Percentiles rank a stretch among this genome's conserved stretches.
phyloP scores from a whole-genome alignment of 371 early-diverging fungal species.

The Mucor plumbeus region DNA sequence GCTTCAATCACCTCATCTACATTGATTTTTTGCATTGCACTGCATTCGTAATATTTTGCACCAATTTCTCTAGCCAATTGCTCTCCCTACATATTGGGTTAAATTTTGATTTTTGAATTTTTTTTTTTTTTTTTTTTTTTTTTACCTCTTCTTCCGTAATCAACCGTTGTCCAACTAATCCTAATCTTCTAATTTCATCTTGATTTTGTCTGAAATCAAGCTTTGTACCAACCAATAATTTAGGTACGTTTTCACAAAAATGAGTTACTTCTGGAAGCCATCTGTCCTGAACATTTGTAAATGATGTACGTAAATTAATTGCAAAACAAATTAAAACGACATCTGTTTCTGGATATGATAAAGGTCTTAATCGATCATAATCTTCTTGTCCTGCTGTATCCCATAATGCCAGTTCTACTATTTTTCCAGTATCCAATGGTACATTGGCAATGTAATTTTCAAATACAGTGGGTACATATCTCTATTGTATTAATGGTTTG shows the following conservation, averaged over 20 bases:
- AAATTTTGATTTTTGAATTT: background rate
- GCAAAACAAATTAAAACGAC: constrained; percentile 76
- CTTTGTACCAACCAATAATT: constrained; percentile 90
- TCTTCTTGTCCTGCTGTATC: constrained; percentile 93
- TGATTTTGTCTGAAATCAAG: constrained; percentile 29
- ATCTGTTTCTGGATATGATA: constrained; percentile 78
- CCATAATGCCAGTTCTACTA: constrained; percentile 71
- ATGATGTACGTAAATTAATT: constrained; percentile 68
- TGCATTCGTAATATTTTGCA: constrained; percentile 58
- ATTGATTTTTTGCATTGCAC: constrained; percentile 49
- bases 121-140: no score
- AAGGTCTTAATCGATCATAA: constrained; percentile 82
- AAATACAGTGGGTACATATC: constrained; percentile 79
- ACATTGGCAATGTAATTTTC: constrained; percentile 74
- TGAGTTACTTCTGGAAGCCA: constrained; percentile 88
- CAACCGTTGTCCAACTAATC: constrained; percentile 26
- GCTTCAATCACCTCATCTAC: constrained; percentile 56
- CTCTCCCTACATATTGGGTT: constrained; percentile 39
- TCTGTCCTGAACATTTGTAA: constrained; percentile 70
- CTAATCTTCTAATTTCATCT: constrained; percentile 29
- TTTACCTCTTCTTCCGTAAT: constrained; percentile 30
- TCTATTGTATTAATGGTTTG: constrained; percentile 19
- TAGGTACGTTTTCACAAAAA: constrained; percentile 83
- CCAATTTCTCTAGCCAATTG: constrained; percentile 53
- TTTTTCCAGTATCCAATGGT: constrained; percentile 63